A percentile compares a stretch with the other conserved stretches of the same genome.
Conservation (phyloP, 768 basidiomycete genomes). For the Leucosporidium yakuticum region DNA sequence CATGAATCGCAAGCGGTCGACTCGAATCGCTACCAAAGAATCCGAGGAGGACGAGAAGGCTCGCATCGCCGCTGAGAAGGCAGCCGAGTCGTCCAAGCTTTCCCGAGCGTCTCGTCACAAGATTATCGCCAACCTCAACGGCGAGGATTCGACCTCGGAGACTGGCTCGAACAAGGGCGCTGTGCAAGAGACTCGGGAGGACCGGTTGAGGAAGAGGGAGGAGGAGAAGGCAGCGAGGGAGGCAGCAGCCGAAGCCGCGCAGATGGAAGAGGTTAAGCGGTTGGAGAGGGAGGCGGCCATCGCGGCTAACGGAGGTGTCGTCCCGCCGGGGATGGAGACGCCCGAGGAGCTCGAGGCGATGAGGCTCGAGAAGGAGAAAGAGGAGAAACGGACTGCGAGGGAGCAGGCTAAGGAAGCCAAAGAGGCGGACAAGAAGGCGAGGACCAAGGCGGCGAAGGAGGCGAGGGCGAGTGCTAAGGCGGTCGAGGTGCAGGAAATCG, state of each 20-base stretch:
- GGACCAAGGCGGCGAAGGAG: slow-evolving; percentile 22
- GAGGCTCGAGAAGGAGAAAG: slow-evolving; percentile 6
- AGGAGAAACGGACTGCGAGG: slow-evolving; percentile 5
- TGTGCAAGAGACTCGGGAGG: slow-evolving; percentile 21
- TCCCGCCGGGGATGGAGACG: slow-evolving; percentile 23
- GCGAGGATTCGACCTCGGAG: not conserved
- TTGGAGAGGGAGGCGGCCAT: slow-evolving; percentile 55
- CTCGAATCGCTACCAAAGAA: slow-evolving; percentile 76
- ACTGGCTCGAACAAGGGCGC: not conserved
- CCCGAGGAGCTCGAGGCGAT: slow-evolving; percentile 15
- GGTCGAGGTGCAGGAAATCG: slow-evolving; percentile 3
- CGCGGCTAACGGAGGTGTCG: slow-evolving; percentile 44
- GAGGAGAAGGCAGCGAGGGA: slow-evolving; percentile 22
- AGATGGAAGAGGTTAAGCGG: slow-evolving; percentile 48
- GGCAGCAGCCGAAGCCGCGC: slow-evolving; percentile 53
- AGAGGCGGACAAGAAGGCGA: slow-evolving; percentile 16
- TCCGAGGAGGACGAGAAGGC: slow-evolving; percentile 9
- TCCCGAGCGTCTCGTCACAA: slow-evolving; percentile 4
- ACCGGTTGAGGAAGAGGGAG: slow-evolving; percentile 26
- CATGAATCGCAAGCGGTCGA: slow-evolving; percentile 80
- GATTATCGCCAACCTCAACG: slow-evolving; percentile 1
- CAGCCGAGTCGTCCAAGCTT: slow-evolving; percentile 1
- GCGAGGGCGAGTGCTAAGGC: not conserved
- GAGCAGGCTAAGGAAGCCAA: slow-evolving; percentile 12
- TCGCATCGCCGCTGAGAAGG: slow-evolving; percentile 12